A percentile compares a stretch with the other conserved stretches of the same genome.
Evolutionary conservation across 768 basidiomycete species (phyloP).

Genomic region (Galerina marginata): DNA sequence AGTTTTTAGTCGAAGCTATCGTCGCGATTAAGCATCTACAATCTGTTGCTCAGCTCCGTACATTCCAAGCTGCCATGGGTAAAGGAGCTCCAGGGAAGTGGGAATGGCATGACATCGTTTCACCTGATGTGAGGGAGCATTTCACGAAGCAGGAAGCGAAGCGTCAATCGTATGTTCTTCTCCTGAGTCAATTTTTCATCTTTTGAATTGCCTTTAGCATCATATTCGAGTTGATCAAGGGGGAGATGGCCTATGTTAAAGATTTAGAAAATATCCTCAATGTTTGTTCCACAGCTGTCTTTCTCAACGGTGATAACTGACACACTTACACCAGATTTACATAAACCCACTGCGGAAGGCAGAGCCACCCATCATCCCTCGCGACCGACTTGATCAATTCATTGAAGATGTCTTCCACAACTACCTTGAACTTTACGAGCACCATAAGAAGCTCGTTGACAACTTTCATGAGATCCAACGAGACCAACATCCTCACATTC

Average conservation of each 20-base stretch:
- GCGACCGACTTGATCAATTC: conserved; percentile 74
- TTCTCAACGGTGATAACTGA: not conserved
- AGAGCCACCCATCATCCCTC: conserved; percentile 79
- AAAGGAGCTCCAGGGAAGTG: conserved; percentile 79
- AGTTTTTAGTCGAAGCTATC: conserved; percentile 84
- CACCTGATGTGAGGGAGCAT: conserved; percentile 62
- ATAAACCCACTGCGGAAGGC: conserved; percentile 73
- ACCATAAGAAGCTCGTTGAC: conserved; percentile 79
- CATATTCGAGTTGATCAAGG: conserved; percentile 94
- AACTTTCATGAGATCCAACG: conserved; percentile 86
- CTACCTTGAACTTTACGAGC: conserved; percentile 71
- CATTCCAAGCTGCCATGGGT: conserved; percentile 91
- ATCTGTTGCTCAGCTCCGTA: conserved; percentile 78
- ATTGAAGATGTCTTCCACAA: conserved; percentile 92
- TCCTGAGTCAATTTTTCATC: not conserved
- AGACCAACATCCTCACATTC: conserved; percentile 83
- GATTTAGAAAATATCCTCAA: conserved; percentile 86
- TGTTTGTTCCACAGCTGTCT: conserved; percentile 47
- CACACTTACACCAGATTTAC: conserved; percentile 65
- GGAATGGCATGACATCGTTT: conserved; percentile 91
- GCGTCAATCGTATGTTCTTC: conserved; percentile 74
- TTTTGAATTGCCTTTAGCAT: conserved; percentile 51
- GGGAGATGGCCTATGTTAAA: conserved; percentile 94
- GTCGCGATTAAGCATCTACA: conserved; percentile 85
- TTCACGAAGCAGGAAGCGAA: conserved; percentile 80